phyloP scores from a whole-genome alignment of 306 rosid genomes.

The Quercus agrifolia region DNA sequence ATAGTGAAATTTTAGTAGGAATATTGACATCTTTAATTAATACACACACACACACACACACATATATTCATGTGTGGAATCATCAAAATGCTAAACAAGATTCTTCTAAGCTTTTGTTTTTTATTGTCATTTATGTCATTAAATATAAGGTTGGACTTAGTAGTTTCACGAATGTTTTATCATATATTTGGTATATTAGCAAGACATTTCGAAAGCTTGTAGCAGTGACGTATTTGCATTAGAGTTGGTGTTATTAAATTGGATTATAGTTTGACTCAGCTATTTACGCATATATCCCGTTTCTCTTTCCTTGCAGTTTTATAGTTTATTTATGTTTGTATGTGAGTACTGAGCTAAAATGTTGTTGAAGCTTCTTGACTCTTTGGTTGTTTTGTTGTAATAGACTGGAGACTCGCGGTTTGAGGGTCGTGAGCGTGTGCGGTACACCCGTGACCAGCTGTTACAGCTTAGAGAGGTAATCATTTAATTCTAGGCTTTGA shows the following conservation, averaged over 20 bases:
- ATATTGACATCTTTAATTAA: not conserved
- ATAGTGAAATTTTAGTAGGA: not conserved
- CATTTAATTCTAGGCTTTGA: not conserved
- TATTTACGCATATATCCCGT: no score
- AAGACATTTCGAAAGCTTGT: not conserved
- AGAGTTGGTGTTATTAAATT: conserved; percentile 7
- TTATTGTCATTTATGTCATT: not conserved
- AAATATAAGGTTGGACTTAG: not conserved
- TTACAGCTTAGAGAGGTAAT: conserved; percentile 73
- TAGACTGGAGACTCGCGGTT: conserved; percentile 85
- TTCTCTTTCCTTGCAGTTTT: not conserved
- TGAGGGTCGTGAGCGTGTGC: conserved; percentile 80
- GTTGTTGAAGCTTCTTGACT: conserved; percentile 3
- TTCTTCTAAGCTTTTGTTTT: not conserved
- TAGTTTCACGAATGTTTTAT: not conserved
- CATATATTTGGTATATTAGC: not conserved
- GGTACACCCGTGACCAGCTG: conserved; percentile 73
- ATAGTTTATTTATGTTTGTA: conserved; percentile 6
- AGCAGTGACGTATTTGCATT: not conserved
- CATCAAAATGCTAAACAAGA: not conserved
- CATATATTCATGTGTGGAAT: no score
- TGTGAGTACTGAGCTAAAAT: conserved; percentile 7
- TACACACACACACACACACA: no score
- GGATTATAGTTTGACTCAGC: not conserved
- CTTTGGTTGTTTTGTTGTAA: conserved; percentile 10